Base-by-base conservation (phyloP, 352 stramenopile genomes). In the Pythium aristosporum region DNA sequence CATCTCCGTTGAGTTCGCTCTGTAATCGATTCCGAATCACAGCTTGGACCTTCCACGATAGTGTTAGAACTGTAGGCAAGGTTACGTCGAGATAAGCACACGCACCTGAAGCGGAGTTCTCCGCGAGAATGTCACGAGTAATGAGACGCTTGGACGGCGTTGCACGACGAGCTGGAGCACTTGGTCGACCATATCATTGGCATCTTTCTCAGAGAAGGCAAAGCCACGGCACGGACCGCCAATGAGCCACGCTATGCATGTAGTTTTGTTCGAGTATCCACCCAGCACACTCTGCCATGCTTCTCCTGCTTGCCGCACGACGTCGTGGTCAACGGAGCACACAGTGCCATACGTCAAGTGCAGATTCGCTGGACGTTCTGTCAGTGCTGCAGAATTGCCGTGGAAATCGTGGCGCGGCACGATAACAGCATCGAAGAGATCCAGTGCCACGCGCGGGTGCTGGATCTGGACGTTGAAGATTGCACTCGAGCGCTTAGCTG, bases 391-490 rank as follows among this genome's bases (percentile, higher is more conserved):
- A 15, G 30, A n/a, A 16, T 34, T 62, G 4, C 9, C 36, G 7
- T 55, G 9, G 16, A 87, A 78, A 54, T 93, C 84, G 53, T 93
- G 84, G 18, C 67, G 71, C 12, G 84, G 84, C 15, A 65, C 72
- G 10, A 93, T 58, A 2, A 93, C 76, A 5, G 82, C 82, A 61
- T 89, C 72, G 30, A 91, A 91, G 47, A 77, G 79, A 11, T 53
- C 20, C 30, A 93, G 47, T 1, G 71, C 63, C 32, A 82, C 76
- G 11, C 80, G 79, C 18, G 84, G 84, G 48, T 93, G 84, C 61
- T 93, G 80, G 61, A 93, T 88, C 64, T 93, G 84, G 47, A 93
- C 75, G 69, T 85, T 87, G 49, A 85, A 87, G 15, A 79, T 63
- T n/a, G n/a, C 53, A 13, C 11, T 28, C 11, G n/a, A 5, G 2